Evolutionary conservation across 768 basidiomycete genomes (phyloP), one percentile per base, ranked within the genome.

Genomic region (Kwoniella bestiolae): DNA sequence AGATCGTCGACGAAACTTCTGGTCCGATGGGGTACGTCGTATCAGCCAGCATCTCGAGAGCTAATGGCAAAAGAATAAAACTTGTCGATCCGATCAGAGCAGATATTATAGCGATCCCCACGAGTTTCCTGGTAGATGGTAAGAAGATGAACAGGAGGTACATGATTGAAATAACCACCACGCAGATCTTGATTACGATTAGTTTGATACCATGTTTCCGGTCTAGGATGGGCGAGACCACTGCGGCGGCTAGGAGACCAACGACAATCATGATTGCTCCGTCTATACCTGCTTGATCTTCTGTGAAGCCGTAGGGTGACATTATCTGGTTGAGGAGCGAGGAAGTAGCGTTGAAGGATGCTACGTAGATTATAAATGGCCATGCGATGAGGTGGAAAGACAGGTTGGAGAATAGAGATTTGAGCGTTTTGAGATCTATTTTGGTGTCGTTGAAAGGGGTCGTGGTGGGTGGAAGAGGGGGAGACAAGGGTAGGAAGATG

Each of bases 261-360:
- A 63, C 55, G 14, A 56, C 52, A 21, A 63, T 63, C 38, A 63
- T 38, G 11, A 63, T 35, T 23, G 62, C 62, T 21, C 62, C 62
- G 25, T 56, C 53, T 29, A 63, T 55, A 16, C 62, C 62, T n/a
- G 62, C 62, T 49, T 63, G 50, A 53, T 63, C 55, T 56, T 63
- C 62, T 2, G 41, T 56, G 11, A 56, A 34, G 4, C 62, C 62
- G 23, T 63, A 63, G 29, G 62, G 62, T 28, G 56, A 41, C 11
- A 63, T 26, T 1, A 63, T 63, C 31, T 63, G 62, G 34, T 63
- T 63, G 12, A 63, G 46, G 9, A 63, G 29, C 9, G 62, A 63
- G 8, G 62, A 63, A 18, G 62, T 63, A 5, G 62, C 53, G 23
- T 63, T 63, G 62, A 63, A 63, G 3, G 62, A 32, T n/a, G 62